Conservation (phyloP, 2,329 filamentous ascomycete genomes). For the Mycosphaerelloides madeirae region DNA sequence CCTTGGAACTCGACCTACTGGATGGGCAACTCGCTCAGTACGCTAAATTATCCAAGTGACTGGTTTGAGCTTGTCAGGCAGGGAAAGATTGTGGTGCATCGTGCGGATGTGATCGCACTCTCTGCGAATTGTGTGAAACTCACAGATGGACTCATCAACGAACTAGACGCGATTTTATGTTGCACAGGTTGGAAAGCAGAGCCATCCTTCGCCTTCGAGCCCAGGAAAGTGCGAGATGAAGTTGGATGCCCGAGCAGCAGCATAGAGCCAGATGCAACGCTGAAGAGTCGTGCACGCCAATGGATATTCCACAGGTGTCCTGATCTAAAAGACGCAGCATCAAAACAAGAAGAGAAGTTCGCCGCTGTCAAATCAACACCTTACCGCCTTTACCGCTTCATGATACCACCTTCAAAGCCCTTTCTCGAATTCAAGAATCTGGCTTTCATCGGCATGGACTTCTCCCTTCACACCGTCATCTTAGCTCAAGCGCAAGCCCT, state of each 20-base stretch:
- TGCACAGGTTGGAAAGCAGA: too few species aligned
- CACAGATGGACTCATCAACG: not conserved
- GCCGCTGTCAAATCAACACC: not conserved
- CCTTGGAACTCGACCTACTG: slow-evolving; percentile 6
- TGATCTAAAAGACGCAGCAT: too few species aligned
- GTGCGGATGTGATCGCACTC: slow-evolving; percentile 4
- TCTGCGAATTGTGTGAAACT: not conserved
- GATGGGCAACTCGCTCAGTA: slow-evolving; percentile 7
- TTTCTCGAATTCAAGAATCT: slow-evolving; percentile 1
- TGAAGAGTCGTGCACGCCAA: too few species aligned
- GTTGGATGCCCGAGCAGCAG: too few species aligned
- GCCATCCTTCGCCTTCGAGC: too few species aligned
- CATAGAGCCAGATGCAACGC: too few species aligned
- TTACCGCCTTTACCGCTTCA: slow-evolving; percentile 6
- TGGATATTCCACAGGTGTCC: too few species aligned
- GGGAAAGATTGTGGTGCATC: slow-evolving; percentile 3
- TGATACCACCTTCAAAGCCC: not conserved
- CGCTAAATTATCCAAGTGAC: slow-evolving; percentile 6
- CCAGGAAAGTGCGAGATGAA: too few species aligned
- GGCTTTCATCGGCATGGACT: slow-evolving; percentile 5
- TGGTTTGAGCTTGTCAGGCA: slow-evolving; percentile 19
- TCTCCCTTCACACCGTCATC: slow-evolving; percentile 5
- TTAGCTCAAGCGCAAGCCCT: slow-evolving; percentile 8
- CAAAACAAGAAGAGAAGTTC: too few species aligned
- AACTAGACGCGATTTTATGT: too few species aligned